These are phyloP conservation scores for Yarrowia sp. DNA, from an alignment of 805 yeast species.

Conservation along the genomic window DNA sequence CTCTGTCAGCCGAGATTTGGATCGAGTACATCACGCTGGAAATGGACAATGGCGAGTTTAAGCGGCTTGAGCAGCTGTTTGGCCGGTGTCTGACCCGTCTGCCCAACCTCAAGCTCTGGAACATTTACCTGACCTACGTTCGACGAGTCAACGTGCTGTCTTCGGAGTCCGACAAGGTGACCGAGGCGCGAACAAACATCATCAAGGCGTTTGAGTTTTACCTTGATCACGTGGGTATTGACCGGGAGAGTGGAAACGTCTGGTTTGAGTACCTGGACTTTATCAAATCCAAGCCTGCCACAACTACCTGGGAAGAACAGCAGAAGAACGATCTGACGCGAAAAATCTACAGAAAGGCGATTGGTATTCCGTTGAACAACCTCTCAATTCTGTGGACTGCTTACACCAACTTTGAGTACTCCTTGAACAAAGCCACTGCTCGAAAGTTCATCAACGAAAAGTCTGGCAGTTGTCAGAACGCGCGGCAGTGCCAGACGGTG, in stretches of 20 bases:
- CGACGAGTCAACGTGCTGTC: slow-evolving; percentile 68
- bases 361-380: slow-evolving; percentile 76
- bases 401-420: slow-evolving; percentile 85
- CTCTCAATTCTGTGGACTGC: slow-evolving; percentile 81
- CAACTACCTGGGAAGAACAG: slow-evolving; percentile 78
- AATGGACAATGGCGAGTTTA: slow-evolving; percentile 67
- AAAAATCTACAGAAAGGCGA: slow-evolving; percentile 70
- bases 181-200: slow-evolving; percentile 75
- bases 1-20: slow-evolving; percentile 78
- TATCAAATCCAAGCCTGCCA: slow-evolving; percentile 66
- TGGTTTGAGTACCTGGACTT: slow-evolving; percentile 88
- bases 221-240: slow-evolving; percentile 76
- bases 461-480: slow-evolving; percentile 84
- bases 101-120: slow-evolving; percentile 74
- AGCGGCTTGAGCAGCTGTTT: slow-evolving; percentile 70
- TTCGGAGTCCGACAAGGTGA: slow-evolving; percentile 67
- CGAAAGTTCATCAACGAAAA: slow-evolving; percentile 83
- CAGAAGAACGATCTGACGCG: slow-evolving; percentile 80
- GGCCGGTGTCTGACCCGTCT: slow-evolving; percentile 66
- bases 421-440: slow-evolving; percentile 74
- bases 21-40: slow-evolving; percentile 70
- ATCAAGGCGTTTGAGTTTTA: slow-evolving; percentile 89
- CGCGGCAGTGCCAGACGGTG: slow-evolving; percentile 78
- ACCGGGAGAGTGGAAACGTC: slow-evolving; percentile 69
- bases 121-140: slow-evolving; percentile 77